These are phyloP conservation scores for Umbelopsis vinacea DNA, from an alignment of 192 early-diverging fungal species.

Conservation along the genomic window DNA sequence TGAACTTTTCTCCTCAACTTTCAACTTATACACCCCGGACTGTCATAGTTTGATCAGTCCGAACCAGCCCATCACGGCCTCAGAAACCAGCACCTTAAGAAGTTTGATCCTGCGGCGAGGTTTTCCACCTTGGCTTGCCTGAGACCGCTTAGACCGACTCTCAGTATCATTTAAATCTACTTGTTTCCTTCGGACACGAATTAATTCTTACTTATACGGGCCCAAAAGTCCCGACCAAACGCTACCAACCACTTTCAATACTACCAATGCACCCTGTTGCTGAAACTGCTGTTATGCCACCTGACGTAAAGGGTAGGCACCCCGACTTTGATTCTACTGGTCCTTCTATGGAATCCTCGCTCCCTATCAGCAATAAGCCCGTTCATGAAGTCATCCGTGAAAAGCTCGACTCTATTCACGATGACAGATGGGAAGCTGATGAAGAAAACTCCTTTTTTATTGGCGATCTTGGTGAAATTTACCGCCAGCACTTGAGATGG, in stretches of 20 bases:
- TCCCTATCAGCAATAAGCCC: constrained; percentile 3
- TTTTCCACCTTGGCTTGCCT: constrained; percentile 34
- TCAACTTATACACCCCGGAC: constrained; percentile 26
- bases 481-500: constrained; percentile 89
- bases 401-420: constrained; percentile 43
- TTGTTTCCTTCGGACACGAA: constrained; percentile 22
- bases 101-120: constrained; percentile 41
- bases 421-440: constrained; percentile 53
- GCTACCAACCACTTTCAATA: not conserved
- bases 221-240: not conserved
- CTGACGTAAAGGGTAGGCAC: constrained; percentile 1
- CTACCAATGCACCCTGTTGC: constrained; percentile 30
- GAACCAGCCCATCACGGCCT: constrained; percentile 38
- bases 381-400: constrained; percentile 35
- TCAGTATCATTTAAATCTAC: constrained; percentile 14
- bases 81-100: constrained; percentile 41
- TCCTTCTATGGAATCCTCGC: not conserved
- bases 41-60: constrained; percentile 31
- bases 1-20: constrained; percentile 9
- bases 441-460: constrained; percentile 95
- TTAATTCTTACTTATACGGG: constrained; percentile 16
- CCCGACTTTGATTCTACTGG: not conserved
- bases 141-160: constrained; percentile 29
- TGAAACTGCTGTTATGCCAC: constrained; percentile 29
- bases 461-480: constrained; percentile 90